Base-by-base conservation (phyloP, 495 filamentous ascomycete genomes). In the Aspergillus carlsbadensis region DNA sequence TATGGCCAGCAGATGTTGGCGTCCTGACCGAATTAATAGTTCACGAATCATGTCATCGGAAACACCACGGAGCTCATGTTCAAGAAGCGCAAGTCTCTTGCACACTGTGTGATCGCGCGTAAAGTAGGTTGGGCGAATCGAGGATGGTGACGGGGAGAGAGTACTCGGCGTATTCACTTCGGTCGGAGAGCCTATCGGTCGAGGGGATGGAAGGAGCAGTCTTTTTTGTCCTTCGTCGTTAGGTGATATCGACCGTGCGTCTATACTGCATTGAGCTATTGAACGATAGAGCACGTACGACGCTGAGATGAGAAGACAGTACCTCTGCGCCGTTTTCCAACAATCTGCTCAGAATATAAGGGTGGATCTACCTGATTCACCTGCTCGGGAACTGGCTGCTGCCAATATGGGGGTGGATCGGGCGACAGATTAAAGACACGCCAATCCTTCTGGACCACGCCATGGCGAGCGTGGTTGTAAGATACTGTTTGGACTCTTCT, bases 111-210 rank as follows among this genome's bases (percentile, higher is more conserved):
- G 52, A 58, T 47, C 35, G 51, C 31, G 61, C 34, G 44, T 41
- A 46, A 64, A 64, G 51, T 55, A 11, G 15, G 53, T 58, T 48
- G 47, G 53, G 52, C 57, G 57, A 41, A 60, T 63, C 20, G 56
- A 54, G 59, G 54, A 37, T n/a, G 57, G 57, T 59, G 61, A 56
- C 17, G 37, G 48, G 53, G 46, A 54, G 49, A 39, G 52, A 46
- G 56, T 60, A 57, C 61, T 63, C 43, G 61, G 61, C 41, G 61
- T 56, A 36, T 56, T 60, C 22, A 51, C 47, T 60, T 63, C 61
- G 42, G 61, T 60, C 24, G 57, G 56, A 60, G 57, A 59, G 43
- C 42, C 56, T 57, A 57, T 41, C 61, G 49, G 49, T 47, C 13
- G 20, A 41, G 52, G 58, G 53, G 58, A 61, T 54, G 37, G 29